phyloP scores from a whole-genome alignment of 495 filamentous ascomycete genomes.

The Neurospora sp. region DNA sequence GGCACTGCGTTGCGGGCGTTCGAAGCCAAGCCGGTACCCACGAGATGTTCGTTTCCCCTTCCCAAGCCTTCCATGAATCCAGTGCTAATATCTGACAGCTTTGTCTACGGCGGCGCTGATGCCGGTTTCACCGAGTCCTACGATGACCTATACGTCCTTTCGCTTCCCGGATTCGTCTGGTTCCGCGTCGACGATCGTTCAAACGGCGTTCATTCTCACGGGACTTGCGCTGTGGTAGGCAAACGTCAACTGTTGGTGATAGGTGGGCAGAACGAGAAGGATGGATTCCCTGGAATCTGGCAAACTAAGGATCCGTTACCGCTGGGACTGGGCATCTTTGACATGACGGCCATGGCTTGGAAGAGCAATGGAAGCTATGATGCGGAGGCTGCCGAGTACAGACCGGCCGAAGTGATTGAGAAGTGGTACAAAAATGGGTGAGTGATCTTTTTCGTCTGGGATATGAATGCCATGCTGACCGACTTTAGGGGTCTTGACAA shows the following conservation, averaged over 20 bases:
- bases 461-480: neutral
- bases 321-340: conserved; percentile 7
- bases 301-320: neutral
- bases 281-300: neutral
- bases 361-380: conserved; percentile 1
- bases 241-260: neutral
- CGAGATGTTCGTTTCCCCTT: neutral
- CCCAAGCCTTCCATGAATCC: neutral
- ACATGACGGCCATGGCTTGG: conserved; percentile 9
- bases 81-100: neutral
- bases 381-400: neutral
- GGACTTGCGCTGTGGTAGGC: neutral
- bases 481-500: neutral
- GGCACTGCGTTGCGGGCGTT: neutral
- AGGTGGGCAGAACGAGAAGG: neutral
- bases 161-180: neutral
- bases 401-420: neutral
- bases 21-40: neutral
- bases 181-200: neutral
- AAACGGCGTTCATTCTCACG: neutral
- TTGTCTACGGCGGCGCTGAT: neutral
- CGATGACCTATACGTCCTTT: neutral
- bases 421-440: conserved; percentile 3
- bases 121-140: neutral
- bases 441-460: neutral